Percentiles rank a stretch among this genome's conserved stretches.
These are phyloP conservation scores for Umbellularia californica DNA, from an alignment of 164 flowering plant genomes.

Conservation along the genomic window DNA sequence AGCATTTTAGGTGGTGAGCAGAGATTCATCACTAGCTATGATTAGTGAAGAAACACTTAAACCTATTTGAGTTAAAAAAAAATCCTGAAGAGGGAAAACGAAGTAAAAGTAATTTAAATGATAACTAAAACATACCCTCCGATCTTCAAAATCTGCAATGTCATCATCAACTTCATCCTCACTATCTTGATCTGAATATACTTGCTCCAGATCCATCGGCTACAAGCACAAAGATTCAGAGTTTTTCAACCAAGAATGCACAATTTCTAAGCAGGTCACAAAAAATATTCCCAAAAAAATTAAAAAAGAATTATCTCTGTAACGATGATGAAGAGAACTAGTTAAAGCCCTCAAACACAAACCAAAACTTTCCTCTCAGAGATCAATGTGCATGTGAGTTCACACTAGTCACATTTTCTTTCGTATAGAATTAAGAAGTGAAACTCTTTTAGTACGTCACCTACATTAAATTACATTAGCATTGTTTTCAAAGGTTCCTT, in stretches of 20 bases:
- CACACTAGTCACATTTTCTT: no score
- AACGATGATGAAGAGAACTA: neutral
- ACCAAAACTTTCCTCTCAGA: neutral
- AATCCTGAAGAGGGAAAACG: no score
- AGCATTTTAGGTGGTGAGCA: no score
- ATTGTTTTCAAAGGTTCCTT: no score
- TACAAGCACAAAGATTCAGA: slow-evolving; percentile 28
- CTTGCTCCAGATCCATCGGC: slow-evolving; percentile 95
- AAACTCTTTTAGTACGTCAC: no score
- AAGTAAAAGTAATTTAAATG: neutral
- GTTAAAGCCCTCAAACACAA: neutral
- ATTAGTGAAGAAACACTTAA: no score
- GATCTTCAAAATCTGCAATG: slow-evolving; percentile 94
- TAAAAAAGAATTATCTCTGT: neutral
- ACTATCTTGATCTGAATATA: slow-evolving; percentile 79
- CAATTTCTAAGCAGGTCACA: neutral
- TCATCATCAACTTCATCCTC: slow-evolving; percentile 99
- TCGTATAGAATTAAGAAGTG: no score
- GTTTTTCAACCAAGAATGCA: neutral
- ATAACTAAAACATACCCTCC: slow-evolving; percentile 55
- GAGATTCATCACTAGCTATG: no score
- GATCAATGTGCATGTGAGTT: neutral
- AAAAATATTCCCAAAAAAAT: no score
- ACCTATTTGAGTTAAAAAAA: no score
- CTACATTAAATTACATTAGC: no score